Conservation (phyloP, 75 land plant genomes). For the Azolla pinnata region DNA sequence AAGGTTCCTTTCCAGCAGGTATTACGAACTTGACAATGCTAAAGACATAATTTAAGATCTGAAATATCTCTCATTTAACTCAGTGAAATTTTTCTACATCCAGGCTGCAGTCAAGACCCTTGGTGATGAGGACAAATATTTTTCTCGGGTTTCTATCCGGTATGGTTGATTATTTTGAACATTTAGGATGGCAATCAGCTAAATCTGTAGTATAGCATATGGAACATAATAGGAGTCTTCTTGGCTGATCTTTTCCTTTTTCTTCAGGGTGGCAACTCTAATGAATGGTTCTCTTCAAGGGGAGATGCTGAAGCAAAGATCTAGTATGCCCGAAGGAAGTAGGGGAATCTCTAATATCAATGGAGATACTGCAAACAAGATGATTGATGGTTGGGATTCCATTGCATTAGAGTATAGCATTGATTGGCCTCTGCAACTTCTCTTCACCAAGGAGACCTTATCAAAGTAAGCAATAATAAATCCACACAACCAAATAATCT, state of each 20-base stretch:
- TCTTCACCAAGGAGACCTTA: conserved; percentile 87
- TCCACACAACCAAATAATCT: too few species aligned
- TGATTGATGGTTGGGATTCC: conserved; percentile 91
- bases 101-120: conserved; percentile 96
- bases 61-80: too few species aligned
- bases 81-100: too few species aligned
- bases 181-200: neutral
- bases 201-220: too few species aligned
- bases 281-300: conserved; percentile 28
- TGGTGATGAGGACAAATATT: conserved; percentile 93
- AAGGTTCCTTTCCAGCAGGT: conserved; percentile 97
- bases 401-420: conserved; percentile 85
- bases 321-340: conserved; percentile 34
- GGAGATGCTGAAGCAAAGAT: conserved; percentile 37
- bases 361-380: conserved; percentile 33
- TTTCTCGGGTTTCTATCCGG: conserved; percentile 83
- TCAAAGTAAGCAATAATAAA: conserved; percentile 93
- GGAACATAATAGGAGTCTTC: neutral
- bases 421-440: conserved; percentile 93
- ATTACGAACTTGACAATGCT: conserved; percentile 4
- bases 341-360: conserved; percentile 17
- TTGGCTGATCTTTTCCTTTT: conserved; percentile 2
- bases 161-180: conserved; percentile 13
- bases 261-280: conserved; percentile 57
- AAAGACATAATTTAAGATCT: neutral